A percentile compares a stretch with the other conserved stretches of the same genome.
These are phyloP conservation scores for Hyaloperonospora arabidopsidis DNA, from an alignment of 352 stramenopile species.

Conservation along the genomic window DNA sequence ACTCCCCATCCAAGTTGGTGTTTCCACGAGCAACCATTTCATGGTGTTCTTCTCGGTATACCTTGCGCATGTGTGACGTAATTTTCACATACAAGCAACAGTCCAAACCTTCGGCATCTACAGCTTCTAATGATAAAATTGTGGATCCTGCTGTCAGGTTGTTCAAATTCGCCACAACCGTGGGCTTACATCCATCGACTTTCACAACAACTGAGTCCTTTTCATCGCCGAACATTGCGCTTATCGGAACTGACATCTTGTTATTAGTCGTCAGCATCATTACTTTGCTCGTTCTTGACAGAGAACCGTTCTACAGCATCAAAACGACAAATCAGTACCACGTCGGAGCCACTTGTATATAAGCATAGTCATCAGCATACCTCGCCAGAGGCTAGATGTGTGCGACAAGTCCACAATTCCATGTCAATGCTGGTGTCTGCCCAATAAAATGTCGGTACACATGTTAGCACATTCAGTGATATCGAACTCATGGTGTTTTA, in stretches of 20 bases:
- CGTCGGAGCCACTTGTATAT: not conserved
- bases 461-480: constrained; percentile 7
- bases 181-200: constrained; percentile 78
- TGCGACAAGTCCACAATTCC: constrained; percentile 71
- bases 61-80: constrained; percentile 73
- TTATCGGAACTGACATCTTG: constrained; percentile 81
- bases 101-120: constrained; percentile 42
- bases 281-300: constrained; percentile 36
- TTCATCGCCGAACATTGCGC: constrained; percentile 66
- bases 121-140: constrained; percentile 64
- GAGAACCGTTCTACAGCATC: constrained; percentile 29
- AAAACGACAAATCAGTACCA: not conserved
- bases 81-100: constrained; percentile 86
- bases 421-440: constrained; percentile 73
- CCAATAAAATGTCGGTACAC: constrained; percentile 1
- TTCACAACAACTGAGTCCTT: constrained; percentile 83
- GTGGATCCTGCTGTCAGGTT: constrained; percentile 49
- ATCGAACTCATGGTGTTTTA: not conserved
- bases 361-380: constrained; percentile 16
- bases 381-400: constrained; percentile 39
- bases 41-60: constrained; percentile 84
- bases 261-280: constrained; percentile 52
- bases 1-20: constrained; percentile 34
- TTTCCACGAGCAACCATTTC: constrained; percentile 59
- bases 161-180: constrained; percentile 64